phyloP scores from a whole-genome alignment of 2,329 filamentous ascomycete species.

The Botrytis paeoniae region DNA sequence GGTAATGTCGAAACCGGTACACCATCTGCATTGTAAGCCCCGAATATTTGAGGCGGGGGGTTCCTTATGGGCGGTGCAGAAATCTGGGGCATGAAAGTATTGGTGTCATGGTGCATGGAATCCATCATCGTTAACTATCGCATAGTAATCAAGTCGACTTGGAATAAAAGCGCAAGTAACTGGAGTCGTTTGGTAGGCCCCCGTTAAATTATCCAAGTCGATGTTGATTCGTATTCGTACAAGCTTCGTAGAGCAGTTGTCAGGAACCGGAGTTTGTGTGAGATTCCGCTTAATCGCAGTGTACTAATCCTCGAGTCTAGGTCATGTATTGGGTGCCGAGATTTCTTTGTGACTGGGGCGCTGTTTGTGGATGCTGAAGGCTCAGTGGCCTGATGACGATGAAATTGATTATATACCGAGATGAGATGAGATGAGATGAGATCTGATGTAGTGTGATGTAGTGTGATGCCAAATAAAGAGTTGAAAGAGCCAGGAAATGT shows the following conservation, averaged over 20 bases:
- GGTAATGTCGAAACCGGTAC: constrained; percentile 56
- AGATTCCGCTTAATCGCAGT: neutral
- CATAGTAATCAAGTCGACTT: constrained; percentile 10
- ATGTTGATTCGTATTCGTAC: constrained; percentile 18
- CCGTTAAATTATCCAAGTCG: neutral
- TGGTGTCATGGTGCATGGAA: constrained; percentile 22
- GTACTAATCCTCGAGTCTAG: neutral
- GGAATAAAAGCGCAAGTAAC: neutral
- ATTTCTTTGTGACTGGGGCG: constrained; percentile 1
- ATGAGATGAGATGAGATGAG: neutral
- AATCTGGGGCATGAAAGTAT: constrained; percentile 54
- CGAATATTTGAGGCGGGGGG: constrained; percentile 68
- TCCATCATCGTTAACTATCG: constrained; percentile 26
- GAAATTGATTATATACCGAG: neutral
- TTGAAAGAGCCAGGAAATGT: neutral
- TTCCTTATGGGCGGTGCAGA: constrained; percentile 59
- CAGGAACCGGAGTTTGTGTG: constrained; percentile 1
- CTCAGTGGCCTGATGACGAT: neutral
- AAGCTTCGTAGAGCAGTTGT: neutral
- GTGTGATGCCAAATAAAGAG: neutral
- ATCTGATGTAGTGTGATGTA: neutral
- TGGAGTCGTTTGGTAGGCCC: neutral
- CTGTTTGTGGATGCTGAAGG: constrained; percentile 13
- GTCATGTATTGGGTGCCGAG: neutral
- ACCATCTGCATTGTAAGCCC: constrained; percentile 58